Evolutionary conservation across 2,329 filamentous ascomycete species (phyloP), one percentile per base, ranked within the genome.

Genomic region (Zymoseptoria pseudotritici): DNA sequence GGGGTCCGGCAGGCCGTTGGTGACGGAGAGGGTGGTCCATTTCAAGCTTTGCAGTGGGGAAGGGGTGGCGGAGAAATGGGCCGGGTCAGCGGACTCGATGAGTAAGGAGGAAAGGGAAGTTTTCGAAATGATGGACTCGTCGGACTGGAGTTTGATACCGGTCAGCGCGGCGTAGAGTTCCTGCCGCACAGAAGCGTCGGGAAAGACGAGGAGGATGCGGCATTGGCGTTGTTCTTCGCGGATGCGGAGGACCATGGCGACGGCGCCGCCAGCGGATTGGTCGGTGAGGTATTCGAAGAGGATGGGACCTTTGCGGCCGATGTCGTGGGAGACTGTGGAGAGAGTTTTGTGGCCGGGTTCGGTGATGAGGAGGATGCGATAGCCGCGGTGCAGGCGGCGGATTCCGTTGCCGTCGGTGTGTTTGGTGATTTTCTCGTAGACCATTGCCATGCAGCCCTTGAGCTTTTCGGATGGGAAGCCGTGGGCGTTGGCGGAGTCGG

Each of bases 381-480:
- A 94, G 0, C 92, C 91, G 50, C 87, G 83, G 72, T 96, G 91
- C 69, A 87, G 83, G 58, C 79, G 85, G 51, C 90, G 85, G 54
- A 82, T 83, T 0, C 90, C 90, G 0, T 85, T 86, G 0, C 89
- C 89, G 62, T 90, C 88, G 50, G 81, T 85, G 65, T 90, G 83
- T 57, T 85, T 85, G 24, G 83, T 78, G 0, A 84, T 77, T 66
- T 83, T 86, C 71, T 95, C 90, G 69, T 93, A 96, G 3, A 96
- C 72, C 7, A 85, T 83, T 26, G 94, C 76, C 50, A 87, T 86
- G 72, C 90, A 95, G 50, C 84, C 81, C 46, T 83, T 79, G 4
- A 91, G 81, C 5, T 87, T 80, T 22, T 95, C 91, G 53, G 86
- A 82, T 4, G 91, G 90, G 71, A 96, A 96, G 1, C 83, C 80